These are phyloP conservation scores for Septoria petroselini DNA, from an alignment of 2,329 filamentous ascomycete species.

Conservation along the genomic window DNA sequence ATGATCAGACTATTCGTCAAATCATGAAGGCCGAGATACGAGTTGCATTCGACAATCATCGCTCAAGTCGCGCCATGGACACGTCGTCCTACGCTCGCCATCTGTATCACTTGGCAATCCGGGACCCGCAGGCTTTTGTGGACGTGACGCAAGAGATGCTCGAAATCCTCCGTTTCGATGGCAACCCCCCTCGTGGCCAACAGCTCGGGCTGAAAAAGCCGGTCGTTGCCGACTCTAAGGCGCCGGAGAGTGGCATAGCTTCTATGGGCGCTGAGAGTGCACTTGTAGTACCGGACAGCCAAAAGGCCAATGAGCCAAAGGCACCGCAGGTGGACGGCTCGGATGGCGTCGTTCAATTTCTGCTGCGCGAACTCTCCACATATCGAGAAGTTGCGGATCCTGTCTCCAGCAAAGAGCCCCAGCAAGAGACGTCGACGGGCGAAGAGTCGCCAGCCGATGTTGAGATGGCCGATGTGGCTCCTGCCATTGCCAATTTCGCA, in stretches of 20 bases:
- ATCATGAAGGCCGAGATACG: constrained; percentile 89
- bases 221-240: neutral
- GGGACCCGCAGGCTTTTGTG: constrained; percentile 80
- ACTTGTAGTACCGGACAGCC: constrained; percentile 31
- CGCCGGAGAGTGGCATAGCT: constrained; percentile 27
- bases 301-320: constrained; percentile 70
- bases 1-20: constrained; percentile 84
- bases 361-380: constrained; percentile 85
- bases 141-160: constrained; percentile 82
- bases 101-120: constrained; percentile 74
- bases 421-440: constrained; percentile 38
- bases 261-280: constrained; percentile 50
- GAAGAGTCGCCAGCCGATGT: constrained; percentile 39
- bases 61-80: constrained; percentile 56
- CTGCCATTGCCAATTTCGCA: constrained; percentile 24
- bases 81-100: constrained; percentile 70
- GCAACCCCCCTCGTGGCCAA: constrained; percentile 51
- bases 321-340: constrained; percentile 84
- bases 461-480: constrained; percentile 47
- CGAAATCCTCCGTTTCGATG: constrained; percentile 64
- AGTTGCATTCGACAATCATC: constrained; percentile 61
- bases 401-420: constrained; percentile 52
- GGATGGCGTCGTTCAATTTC: constrained; percentile 91
- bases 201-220: constrained; percentile 50
- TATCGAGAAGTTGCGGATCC: constrained; percentile 92